These are phyloP conservation scores for Dendryphion nanum DNA, from an alignment of 2,329 filamentous ascomycete species.

Conservation along the genomic window DNA sequence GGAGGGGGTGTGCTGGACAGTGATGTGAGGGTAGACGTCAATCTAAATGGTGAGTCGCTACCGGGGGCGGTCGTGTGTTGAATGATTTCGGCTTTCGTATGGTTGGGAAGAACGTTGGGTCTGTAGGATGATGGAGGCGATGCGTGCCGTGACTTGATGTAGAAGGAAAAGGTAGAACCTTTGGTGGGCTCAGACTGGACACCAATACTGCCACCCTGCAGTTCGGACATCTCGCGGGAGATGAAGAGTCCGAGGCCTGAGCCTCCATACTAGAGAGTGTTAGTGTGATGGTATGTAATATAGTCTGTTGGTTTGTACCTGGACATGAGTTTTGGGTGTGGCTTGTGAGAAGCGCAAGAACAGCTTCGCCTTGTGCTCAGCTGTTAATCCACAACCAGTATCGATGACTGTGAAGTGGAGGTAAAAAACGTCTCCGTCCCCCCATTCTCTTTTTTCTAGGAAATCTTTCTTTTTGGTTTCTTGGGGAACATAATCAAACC, in stretches of 20 bases:
- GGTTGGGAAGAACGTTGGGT: too few species aligned
- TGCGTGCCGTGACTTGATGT: slow-evolving; percentile 21
- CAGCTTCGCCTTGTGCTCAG: slow-evolving; percentile 28
- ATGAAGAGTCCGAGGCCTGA: slow-evolving; percentile 38
- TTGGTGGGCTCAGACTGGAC: slow-evolving; percentile 26
- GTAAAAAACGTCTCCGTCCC: slow-evolving; percentile 23
- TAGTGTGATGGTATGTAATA: too few species aligned
- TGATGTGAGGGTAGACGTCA: too few species aligned
- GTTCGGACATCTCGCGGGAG: slow-evolving; percentile 33
- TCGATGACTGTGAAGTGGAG: slow-evolving; percentile 31
- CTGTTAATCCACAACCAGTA: slow-evolving; percentile 31
- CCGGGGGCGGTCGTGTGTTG: too few species aligned
- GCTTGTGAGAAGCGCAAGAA: slow-evolving; percentile 35
- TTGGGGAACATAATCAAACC: slow-evolving; percentile 26
- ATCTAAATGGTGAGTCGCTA: too few species aligned
- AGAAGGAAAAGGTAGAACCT: slow-evolving; percentile 37
- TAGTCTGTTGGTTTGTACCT: too few species aligned
- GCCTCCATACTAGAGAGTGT: slow-evolving; percentile 31
- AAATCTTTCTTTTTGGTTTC: background rate
- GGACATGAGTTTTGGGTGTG: slow-evolving; percentile 32
- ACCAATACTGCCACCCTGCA: slow-evolving; percentile 37
- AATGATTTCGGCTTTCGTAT: too few species aligned
- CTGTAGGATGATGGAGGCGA: too few species aligned
- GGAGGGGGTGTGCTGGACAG: too few species aligned
- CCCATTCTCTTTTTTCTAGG: slow-evolving; percentile 19